Conservation (phyloP, 495 filamentous ascomycete genomes). For the Talaromyces trachyspermus region DNA sequence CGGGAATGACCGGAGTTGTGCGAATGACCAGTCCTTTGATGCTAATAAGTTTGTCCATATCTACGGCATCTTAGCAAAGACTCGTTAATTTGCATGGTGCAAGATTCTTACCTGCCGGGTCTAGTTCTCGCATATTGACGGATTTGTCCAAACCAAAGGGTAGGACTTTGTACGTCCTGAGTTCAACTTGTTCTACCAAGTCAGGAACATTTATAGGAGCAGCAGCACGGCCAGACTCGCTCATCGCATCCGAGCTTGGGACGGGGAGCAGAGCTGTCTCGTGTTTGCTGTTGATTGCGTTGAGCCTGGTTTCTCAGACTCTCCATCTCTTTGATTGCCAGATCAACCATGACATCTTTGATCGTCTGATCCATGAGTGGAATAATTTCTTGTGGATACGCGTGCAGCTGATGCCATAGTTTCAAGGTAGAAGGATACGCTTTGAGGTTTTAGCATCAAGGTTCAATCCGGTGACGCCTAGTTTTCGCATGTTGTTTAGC, state of each 20-base stretch:
- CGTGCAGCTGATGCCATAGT: slow-evolving; percentile 88
- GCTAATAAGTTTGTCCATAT: slow-evolving; percentile 93
- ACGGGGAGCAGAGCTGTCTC: slow-evolving; percentile 63
- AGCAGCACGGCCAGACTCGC: slow-evolving; percentile 23
- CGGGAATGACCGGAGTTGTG: slow-evolving; percentile 90
- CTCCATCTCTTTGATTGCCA: slow-evolving; percentile 75
- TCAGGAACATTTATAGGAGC: slow-evolving; percentile 45
- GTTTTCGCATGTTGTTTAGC: slow-evolving; percentile 80
- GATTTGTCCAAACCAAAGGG: slow-evolving; percentile 83
- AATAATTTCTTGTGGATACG: slow-evolving; percentile 91
- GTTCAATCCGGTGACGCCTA: slow-evolving; percentile 77
- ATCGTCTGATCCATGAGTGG: slow-evolving; percentile 92
- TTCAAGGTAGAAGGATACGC: slow-evolving; percentile 87
- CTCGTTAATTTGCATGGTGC: too few relatives aligned
- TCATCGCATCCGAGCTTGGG: slow-evolving; percentile 66
- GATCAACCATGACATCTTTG: slow-evolving; percentile 87
- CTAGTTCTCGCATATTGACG: slow-evolving; percentile 90
- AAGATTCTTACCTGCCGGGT: slow-evolving; percentile 62
- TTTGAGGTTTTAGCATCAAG: slow-evolving; percentile 86
- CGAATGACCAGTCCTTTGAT: slow-evolving; percentile 97
- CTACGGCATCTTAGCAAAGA: too few relatives aligned
- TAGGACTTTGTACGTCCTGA: slow-evolving; percentile 73
- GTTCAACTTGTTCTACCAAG: slow-evolving; percentile 56
- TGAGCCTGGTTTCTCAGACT: slow-evolving; percentile 54
- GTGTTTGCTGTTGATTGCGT: slow-evolving; percentile 31